Evolutionary conservation across 768 basidiomycete species (phyloP), one percentile per base, ranked within the genome.

Genomic region (Lactifluus hygrophoroides): DNA sequence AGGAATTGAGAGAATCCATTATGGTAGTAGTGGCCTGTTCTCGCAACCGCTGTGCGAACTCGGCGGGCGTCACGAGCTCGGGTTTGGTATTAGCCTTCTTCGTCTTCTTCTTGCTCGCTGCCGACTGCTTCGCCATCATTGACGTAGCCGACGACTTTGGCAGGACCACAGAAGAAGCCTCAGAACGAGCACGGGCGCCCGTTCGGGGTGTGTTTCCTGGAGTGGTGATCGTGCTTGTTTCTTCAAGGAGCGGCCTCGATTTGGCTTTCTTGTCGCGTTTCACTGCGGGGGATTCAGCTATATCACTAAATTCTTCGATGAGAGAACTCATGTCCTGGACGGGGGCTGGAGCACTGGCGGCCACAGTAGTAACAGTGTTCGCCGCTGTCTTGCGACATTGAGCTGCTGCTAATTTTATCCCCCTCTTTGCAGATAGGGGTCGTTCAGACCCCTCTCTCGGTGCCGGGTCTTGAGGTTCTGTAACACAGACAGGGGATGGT

Each of bases 31-130:
- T 9, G 4, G 9, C 38, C 37, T 54, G 59, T 11, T 38, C 47
- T 13, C 44, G 61, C 38, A 64, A 14, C 27, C 43, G 28, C 37
- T 42, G 47, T 13, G 61, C 63, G 16, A 56, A 64, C 54, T 63
- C 61, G 13, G 45, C 23, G 3, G 63, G 61, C 17, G 63, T 62
- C 23, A 64, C 50, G 16, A 50, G 57, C 51, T 53, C 45, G 11
- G 45, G 46, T 25, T 59, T 64, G 13, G 13, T 45, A 10, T n/a
- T n/a, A 10, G 40, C 7, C 40, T 40, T 40, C 54, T 61, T 62
- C 10, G 25, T 43, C 21, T 19, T 40, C 40, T 30, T 49, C 49
- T 51, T 62, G 1, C 34, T 51, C 14, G 25, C 28, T 13, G 51
- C 23, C 5, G 50, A 43, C 51, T 58, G 49, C 49, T 42, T 40